These are phyloP conservation scores for Vaccinium myrtillus DNA, from an alignment of 148 eudicot species.

Conservation along the genomic window DNA sequence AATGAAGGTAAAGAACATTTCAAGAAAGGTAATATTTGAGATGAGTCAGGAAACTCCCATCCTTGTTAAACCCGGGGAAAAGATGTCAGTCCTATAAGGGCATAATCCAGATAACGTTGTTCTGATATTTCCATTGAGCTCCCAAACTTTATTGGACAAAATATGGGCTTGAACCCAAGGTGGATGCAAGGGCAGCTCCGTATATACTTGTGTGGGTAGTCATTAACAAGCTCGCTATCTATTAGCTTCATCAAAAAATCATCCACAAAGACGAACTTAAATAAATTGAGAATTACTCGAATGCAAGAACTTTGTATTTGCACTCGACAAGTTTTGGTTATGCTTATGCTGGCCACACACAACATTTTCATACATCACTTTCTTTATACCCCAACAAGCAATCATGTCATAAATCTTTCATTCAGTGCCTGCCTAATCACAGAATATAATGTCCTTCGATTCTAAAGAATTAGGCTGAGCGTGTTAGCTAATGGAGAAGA, in stretches of 20 bases:
- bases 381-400: background rate
- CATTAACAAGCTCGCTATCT: background rate
- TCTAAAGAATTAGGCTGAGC: background rate
- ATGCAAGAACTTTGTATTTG: background rate
- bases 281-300: background rate
- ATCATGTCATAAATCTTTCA: background rate
- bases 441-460: background rate
- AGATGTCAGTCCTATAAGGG: background rate
- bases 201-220: background rate
- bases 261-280: background rate
- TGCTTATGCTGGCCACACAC: too few relatives aligned
- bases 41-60: too few relatives aligned
- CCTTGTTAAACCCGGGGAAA: too few relatives aligned
- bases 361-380: background rate
- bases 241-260: background rate
- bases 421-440: background rate
- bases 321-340: background rate
- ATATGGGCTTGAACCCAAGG: background rate
- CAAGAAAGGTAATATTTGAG: too few relatives aligned
- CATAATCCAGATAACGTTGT: background rate
- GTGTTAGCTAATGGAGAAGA: background rate
- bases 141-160: background rate
- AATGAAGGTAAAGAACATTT: background rate
- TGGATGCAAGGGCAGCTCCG: background rate
- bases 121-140: background rate